These are phyloP conservation scores for Corylus avellana DNA, from an alignment of 306 rosid genomes.

Conservation along the genomic window DNA sequence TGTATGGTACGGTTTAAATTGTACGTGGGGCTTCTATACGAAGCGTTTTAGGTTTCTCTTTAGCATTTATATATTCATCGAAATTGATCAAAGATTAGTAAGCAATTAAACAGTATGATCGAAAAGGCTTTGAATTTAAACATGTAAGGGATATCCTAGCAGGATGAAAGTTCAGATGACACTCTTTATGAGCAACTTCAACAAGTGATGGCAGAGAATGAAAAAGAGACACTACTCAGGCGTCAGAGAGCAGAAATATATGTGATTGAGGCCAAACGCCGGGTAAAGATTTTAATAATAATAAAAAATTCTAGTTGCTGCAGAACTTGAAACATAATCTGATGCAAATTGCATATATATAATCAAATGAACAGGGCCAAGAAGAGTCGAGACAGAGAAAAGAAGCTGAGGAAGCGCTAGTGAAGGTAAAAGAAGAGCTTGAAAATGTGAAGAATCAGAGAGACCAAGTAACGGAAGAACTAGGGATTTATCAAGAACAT, in stretches of 20 bases:
- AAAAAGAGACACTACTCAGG: not conserved
- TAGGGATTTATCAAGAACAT: conserved; percentile 48
- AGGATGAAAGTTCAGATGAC: not conserved
- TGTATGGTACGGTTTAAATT: too few species aligned
- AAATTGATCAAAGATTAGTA: not conserved
- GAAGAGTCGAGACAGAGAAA: conserved; percentile 65
- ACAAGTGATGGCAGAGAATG: not conserved
- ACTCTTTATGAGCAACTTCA: not conserved
- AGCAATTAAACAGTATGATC: not conserved
- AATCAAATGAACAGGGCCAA: conserved; percentile 49
- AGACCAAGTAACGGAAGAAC: conserved; percentile 52
- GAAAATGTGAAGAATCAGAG: conserved; percentile 43
- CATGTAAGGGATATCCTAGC: not conserved
- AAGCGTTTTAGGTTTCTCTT: not conserved
- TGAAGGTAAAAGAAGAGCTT: conserved; percentile 47
- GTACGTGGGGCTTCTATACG: too few species aligned
- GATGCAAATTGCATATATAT: conserved; percentile 9
- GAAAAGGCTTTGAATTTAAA: not conserved
- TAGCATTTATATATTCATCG: not conserved
- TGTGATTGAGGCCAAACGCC: not conserved
- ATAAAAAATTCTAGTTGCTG: not conserved
- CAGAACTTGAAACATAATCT: not conserved
- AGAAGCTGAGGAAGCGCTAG: conserved; percentile 58
- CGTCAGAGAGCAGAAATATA: not conserved
- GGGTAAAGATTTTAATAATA: not conserved